Base-by-base conservation (phyloP, 768 basidiomycete genomes). In the Leccinum variicolor region DNA sequence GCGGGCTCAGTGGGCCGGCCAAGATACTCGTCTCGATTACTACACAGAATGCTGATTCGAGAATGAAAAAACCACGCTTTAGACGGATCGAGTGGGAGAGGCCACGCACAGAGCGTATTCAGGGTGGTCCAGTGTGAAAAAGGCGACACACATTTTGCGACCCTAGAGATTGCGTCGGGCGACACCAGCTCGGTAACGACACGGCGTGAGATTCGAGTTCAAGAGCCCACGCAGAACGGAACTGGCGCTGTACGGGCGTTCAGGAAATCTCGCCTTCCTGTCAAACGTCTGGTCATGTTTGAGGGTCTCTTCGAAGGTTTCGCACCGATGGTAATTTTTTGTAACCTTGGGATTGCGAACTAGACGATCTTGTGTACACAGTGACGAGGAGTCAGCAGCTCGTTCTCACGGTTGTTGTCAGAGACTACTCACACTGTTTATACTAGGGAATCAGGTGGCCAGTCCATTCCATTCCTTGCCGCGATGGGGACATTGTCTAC, bases 11-110 rank as follows among this genome's bases (percentile, higher is more conserved):
- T 89, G 10, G 89, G 89, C 55, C 91, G 79, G 53, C 76, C 66
- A 51, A 92, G 76, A 67, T 71, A 81, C 67, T 93, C 91, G 70
- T 93, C 91, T 54, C 91, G 83, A 71, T 92, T 92, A 50, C 79
- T 84, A 64, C 84, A 84, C 45, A 93, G 71, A 52, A 92, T 84
- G 26, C 90, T 92, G 28, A 26, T 66, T 0, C 43, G 21, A 26
- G 25, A 52, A 55, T 52, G 51, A 62, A 53, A 43, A 43, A 14
- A 54, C 31, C 43, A 50, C 29, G 19, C 13, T 21, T 17, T 2
- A 36, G 19, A 33, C 43, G 50, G 57, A 29, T 34, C 26, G 23
- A 49, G 58, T 43, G 56, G 54, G 55, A 50, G 26, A 56, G 50
- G 47, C 19, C 29, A 63, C 70, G 75, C 73, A 92, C 91, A 93